A percentile compares a stretch with the other conserved stretches of the same genome.
Evolutionary conservation across 306 rosid species (phyloP).

Genomic region (Alnus glutinosa): DNA sequence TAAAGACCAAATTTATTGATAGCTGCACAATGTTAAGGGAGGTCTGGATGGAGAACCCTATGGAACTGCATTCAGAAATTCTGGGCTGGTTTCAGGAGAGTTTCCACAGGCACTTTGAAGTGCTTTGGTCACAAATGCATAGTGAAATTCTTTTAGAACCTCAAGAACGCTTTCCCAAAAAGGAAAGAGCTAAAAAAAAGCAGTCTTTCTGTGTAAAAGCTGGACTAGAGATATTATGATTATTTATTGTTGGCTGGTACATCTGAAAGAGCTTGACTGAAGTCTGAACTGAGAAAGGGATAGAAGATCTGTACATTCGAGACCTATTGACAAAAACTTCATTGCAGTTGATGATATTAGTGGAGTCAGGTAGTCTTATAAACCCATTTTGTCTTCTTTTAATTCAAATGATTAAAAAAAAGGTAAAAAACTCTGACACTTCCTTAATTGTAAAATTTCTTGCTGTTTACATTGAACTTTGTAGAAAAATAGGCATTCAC

Average conservation of each 20-base stretch:
- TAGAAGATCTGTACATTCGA: background rate
- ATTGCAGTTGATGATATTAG: background rate
- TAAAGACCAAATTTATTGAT: slow-evolving; percentile 46
- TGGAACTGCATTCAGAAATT: slow-evolving; percentile 61
- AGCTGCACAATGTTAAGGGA: slow-evolving; percentile 53
- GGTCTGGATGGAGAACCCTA: slow-evolving; percentile 75
- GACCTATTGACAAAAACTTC: background rate
- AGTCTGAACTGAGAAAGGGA: background rate
- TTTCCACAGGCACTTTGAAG: slow-evolving; percentile 48
- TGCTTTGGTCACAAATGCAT: slow-evolving; percentile 72
- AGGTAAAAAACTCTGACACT: background rate
- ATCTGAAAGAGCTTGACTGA: background rate
- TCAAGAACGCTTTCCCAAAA: slow-evolving; percentile 38
- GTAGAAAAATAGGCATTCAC: background rate
- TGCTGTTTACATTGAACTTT: background rate
- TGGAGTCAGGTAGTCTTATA: background rate
- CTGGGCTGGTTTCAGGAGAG: slow-evolving; percentile 78
- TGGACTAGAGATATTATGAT: background rate
- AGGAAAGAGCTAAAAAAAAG: slow-evolving; percentile 30
- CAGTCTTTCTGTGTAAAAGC: slow-evolving; percentile 22
- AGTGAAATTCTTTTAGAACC: slow-evolving; percentile 52
- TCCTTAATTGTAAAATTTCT: background rate
- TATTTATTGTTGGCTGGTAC: background rate
- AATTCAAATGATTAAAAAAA: background rate
- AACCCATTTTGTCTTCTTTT: background rate